Percentiles rank a stretch among this genome's conserved stretches.
phyloP scores from a whole-genome alignment of 1,284 basidiomycete species.

The Ganoderma lingzhi region DNA sequence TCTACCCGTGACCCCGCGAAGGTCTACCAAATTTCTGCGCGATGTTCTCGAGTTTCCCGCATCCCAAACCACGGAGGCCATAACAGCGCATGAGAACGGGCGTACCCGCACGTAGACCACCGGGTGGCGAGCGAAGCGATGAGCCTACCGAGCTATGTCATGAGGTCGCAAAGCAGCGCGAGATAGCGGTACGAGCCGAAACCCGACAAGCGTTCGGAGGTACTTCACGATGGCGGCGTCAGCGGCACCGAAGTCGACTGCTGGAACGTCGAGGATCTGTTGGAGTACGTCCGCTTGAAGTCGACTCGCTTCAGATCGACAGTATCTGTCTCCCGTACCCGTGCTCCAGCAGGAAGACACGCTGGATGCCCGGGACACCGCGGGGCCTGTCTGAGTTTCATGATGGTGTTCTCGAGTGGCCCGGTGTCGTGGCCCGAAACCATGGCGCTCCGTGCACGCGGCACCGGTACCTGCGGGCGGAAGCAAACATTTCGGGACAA shows the following conservation, averaged over 20 bases:
- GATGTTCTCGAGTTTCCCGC: no score
- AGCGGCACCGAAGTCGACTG: constrained; percentile 98
- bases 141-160: constrained; percentile 95
- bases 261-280: constrained; percentile 96
- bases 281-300: constrained; percentile 92
- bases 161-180: constrained; percentile 94
- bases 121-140: constrained; percentile 99
- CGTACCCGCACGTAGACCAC: constrained; percentile 98
- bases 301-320: constrained; percentile 96
- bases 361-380: constrained; percentile 90
- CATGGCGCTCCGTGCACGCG: no score
- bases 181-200: constrained; percentile 98
- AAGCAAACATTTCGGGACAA: no score
- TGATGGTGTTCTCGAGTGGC: constrained; percentile 95
- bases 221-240: constrained; percentile 94
- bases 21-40: no score
- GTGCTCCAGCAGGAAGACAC: constrained; percentile 93
- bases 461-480: no score
- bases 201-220: constrained; percentile 94
- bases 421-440: no score
- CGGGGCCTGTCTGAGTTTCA: constrained; percentile 96
- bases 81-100: constrained; percentile 98
- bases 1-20: no score
- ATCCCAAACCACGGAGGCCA: no score
- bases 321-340: constrained; percentile 98